These are phyloP conservation scores for Rhodotorula kratochvilovae DNA, from an alignment of 768 basidiomycete genomes.

Conservation along the genomic window DNA sequence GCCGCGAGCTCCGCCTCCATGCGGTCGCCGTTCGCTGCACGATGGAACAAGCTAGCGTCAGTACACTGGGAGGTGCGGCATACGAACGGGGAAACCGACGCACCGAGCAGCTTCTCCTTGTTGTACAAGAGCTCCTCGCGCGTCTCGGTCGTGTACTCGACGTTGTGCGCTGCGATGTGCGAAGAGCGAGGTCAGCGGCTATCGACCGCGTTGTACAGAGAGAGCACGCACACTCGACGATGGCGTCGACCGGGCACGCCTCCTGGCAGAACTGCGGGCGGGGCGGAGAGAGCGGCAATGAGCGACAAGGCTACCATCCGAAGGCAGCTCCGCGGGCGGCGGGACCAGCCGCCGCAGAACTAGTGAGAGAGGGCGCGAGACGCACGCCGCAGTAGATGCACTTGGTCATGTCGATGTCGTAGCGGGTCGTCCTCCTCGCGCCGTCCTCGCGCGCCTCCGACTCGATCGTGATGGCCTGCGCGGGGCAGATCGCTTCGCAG, in stretches of 20 bases:
- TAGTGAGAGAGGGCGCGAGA: background rate
- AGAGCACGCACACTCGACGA: conserved; percentile 77
- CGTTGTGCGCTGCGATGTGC: conserved; percentile 72
- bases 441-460: conserved; percentile 94
- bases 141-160: conserved; percentile 95
- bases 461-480: conserved; percentile 98
- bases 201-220: no score
- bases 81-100: background rate
- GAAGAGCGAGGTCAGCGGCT: background rate
- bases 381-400: conserved; percentile 93
- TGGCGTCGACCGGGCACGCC: conserved; percentile 98
- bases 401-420: conserved; percentile 99
- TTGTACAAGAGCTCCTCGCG: conserved; percentile 98
- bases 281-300: background rate
- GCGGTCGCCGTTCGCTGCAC: conserved; percentile 70
- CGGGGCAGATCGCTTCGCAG: conserved; percentile 98
- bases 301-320: no score
- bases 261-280: conserved; percentile 77
- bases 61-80: no score
- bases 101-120: conserved; percentile 91
- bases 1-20: conserved; percentile 98
- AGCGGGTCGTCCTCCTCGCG: conserved; percentile 93
- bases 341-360: no score
- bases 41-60: background rate
- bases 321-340: no score